phyloP scores from a whole-genome alignment of 371 early-diverging fungal species.

The Apophysomyces sp. region DNA sequence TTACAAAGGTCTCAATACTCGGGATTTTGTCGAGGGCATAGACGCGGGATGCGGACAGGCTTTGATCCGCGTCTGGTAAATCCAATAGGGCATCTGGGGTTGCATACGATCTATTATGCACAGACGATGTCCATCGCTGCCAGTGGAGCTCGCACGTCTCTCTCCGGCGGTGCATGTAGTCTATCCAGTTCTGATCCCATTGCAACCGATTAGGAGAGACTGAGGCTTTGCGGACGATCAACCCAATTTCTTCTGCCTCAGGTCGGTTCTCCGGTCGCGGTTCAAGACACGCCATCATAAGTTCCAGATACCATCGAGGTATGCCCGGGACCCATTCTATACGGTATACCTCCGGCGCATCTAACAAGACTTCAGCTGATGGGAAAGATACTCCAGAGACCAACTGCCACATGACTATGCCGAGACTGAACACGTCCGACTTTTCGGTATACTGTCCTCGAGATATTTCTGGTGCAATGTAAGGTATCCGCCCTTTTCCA shows the following conservation, averaged over 20 bases:
- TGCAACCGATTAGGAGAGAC: slow-evolving; percentile 1
- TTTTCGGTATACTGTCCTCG: slow-evolving; percentile 41
- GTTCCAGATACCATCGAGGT: slow-evolving; percentile 29
- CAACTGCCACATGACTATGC: slow-evolving; percentile 55
- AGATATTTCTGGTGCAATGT: slow-evolving; percentile 56
- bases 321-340: slow-evolving; percentile 34
- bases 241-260: slow-evolving; percentile 25
- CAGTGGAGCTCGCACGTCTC: slow-evolving; percentile 8
- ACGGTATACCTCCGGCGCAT: slow-evolving; percentile 15
- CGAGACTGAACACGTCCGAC: slow-evolving; percentile 52
- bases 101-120: background rate
- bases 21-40: slow-evolving; percentile 18
- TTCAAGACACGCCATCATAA: slow-evolving; percentile 31
- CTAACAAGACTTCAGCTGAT: slow-evolving; percentile 24
- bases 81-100: background rate
- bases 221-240: slow-evolving; percentile 22
- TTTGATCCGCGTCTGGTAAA: background rate
- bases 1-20: slow-evolving; percentile 10
- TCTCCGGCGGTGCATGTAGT: slow-evolving; percentile 14
- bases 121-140: slow-evolving; percentile 3
- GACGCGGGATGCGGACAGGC: slow-evolving; percentile 17
- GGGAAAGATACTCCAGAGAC: slow-evolving; percentile 40
- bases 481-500: slow-evolving; percentile 37
- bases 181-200: slow-evolving; percentile 15
- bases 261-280: slow-evolving; percentile 32